These are phyloP conservation scores for Kwoniella sp. DNA, from an alignment of 768 basidiomycete genomes.

Conservation along the genomic window DNA sequence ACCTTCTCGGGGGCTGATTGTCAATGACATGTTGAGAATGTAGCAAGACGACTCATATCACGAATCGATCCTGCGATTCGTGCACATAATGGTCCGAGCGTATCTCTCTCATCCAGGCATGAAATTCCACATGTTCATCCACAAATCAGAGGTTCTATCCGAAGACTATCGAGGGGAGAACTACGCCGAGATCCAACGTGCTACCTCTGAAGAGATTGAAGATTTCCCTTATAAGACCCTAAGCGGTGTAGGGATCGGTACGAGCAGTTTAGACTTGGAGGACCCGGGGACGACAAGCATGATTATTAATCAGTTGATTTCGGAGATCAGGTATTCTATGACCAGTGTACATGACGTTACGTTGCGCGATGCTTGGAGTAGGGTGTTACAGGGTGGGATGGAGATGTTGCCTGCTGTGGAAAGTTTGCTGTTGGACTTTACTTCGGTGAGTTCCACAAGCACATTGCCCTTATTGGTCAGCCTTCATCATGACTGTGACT, in stretches of 20 bases:
- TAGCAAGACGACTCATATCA: conserved; percentile 67
- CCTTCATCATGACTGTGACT: too few species aligned
- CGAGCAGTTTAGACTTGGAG: conserved; percentile 29
- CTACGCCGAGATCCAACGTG: conserved; percentile 85
- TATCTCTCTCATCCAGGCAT: conserved; percentile 74
- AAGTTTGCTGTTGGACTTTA: conserved; percentile 69
- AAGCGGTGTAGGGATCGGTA: conserved; percentile 13
- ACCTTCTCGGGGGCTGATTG: too few species aligned
- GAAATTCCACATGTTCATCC: conserved; percentile 87
- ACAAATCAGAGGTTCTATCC: conserved; percentile 83
- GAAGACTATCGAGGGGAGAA: conserved; percentile 93
- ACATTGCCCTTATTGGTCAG: too few species aligned
- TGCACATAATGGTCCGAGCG: conserved; percentile 76
- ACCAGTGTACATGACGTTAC: conserved; percentile 93
- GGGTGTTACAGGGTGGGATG: conserved; percentile 81
- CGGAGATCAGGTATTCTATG: conserved; percentile 74
- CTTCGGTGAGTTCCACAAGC: conserved; percentile 56
- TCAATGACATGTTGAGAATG: not conserved
- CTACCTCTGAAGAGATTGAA: conserved; percentile 76
- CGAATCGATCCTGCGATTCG: conserved; percentile 76
- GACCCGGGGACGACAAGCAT: conserved; percentile 74
- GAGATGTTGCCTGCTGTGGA: conserved; percentile 83
- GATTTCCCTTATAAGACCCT: conserved; percentile 60
- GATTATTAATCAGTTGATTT: conserved; percentile 55
- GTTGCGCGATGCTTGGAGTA: conserved; percentile 87